These are phyloP conservation scores for Ashbya aceris DNA, from an alignment of 1,139 yeast species.

Conservation along the genomic window DNA sequence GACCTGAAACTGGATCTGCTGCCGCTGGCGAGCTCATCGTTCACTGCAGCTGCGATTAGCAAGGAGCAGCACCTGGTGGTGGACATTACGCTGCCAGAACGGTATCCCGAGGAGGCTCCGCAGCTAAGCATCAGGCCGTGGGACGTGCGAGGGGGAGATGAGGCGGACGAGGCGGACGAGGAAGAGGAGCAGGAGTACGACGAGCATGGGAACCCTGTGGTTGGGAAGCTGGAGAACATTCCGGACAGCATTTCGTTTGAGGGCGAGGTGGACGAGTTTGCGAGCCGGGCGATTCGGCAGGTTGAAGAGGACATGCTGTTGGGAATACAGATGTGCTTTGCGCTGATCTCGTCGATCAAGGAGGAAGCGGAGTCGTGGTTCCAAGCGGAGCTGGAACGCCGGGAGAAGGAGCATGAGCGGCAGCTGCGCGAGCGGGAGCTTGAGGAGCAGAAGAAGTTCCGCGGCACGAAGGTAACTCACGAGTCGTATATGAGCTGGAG, in stretches of 20 bases:
- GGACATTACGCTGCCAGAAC: slow-evolving; percentile 23
- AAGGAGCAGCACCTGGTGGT: slow-evolving; percentile 20
- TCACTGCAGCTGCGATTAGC: slow-evolving; percentile 46
- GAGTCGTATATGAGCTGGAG: slow-evolving; percentile 73
- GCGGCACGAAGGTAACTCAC: slow-evolving; percentile 69
- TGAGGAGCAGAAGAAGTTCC: slow-evolving; percentile 64
- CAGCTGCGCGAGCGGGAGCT: slow-evolving; percentile 51
- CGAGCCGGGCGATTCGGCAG: slow-evolving; percentile 41
- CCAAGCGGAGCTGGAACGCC: slow-evolving; percentile 43
- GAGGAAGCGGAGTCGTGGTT: slow-evolving; percentile 69
- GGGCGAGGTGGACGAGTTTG: slow-evolving; percentile 38
- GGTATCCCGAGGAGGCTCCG: slow-evolving; percentile 28
- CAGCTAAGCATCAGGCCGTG: slow-evolving; percentile 15
- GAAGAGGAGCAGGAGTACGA: slow-evolving; percentile 42
- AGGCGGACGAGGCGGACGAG: slow-evolving; percentile 34
- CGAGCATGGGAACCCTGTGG: slow-evolving; percentile 34
- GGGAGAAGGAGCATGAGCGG: slow-evolving; percentile 51
- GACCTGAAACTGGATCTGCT: slow-evolving; percentile 29
- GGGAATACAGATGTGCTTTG: slow-evolving; percentile 84
- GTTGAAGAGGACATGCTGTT: slow-evolving; percentile 56
- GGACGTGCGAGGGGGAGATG: slow-evolving; percentile 18
- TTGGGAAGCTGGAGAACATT: slow-evolving; percentile 38
- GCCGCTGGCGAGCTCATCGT: slow-evolving; percentile 38
- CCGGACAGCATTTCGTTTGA: slow-evolving; percentile 49
- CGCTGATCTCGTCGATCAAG: slow-evolving; percentile 65